Base-by-base conservation (phyloP, 345 rosid species). In the Brassica nigra region DNA sequence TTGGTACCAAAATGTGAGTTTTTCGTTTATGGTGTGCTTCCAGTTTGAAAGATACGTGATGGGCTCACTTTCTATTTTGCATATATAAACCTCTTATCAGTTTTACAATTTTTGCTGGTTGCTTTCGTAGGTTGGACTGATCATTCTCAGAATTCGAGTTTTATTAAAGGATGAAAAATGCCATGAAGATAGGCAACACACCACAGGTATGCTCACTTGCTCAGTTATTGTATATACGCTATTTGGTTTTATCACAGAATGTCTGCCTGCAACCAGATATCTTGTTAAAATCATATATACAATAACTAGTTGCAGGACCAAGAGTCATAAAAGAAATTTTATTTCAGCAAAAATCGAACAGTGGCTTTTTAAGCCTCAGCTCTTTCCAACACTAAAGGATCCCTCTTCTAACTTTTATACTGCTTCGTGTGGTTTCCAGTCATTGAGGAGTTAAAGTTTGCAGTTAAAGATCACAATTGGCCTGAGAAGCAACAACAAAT, bases 361-460 rank as follows among this genome's bases (percentile, higher is more conserved):
- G 36, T 61, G 52, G 20, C 58, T 70, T 14, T 67, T 78, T 76
- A 69, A 66, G 63, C 76, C 37, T 65, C 80, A 63, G 1, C 79
- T 12, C 28, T 55, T 78, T 76, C 37, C 49, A 54, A 37, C 64
- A 58, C 44, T 44, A 39, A 29, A 58, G 73, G 57, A 33, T 80
- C 66, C 31, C 44, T 15, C 39, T 73, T 78, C 36, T 69, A 75
- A 79, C 63, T 55, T 68, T 73, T 79, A 23, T 65, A 33, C 5
- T 71, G 57, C 34, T 71, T 70, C 33, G 1, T 80, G 33, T 81
- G 76, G 63, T 71, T 71, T 78, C 74, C 85, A 95, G 99, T 85
- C 57, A 72, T 87, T 77, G 97, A 92, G 89, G 97, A 90, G 85
- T 81, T 95, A 85, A 87, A 89, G 86, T 83, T 93, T 83, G 85